Evolutionary conservation across 2,329 filamentous ascomycete species (phyloP).

Genomic region (Aspergillus novoparasiticus): DNA sequence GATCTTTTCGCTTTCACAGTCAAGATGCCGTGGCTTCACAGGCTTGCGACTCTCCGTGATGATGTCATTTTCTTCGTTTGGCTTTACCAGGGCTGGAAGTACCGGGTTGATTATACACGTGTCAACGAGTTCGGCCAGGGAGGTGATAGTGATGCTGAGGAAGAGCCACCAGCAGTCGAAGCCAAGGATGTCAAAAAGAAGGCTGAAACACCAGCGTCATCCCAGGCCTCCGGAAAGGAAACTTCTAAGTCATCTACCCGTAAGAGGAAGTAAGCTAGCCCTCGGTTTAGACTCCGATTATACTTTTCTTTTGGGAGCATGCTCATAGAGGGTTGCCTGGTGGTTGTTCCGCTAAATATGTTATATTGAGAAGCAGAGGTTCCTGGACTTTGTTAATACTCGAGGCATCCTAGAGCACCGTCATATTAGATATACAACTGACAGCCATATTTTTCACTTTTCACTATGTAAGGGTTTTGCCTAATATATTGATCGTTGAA

Average conservation of each 20-base stretch:
- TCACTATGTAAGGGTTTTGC: not conserved
- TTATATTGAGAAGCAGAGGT: not conserved
- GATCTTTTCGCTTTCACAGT: slow-evolving; percentile 98
- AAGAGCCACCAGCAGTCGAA: slow-evolving; percentile 39
- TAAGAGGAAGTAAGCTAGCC: slow-evolving; percentile 37
- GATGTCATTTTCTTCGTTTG: slow-evolving; percentile 99
- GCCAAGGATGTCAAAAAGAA: slow-evolving; percentile 10
- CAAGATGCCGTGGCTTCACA: slow-evolving; percentile 96
- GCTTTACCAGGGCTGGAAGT: slow-evolving; percentile 90
- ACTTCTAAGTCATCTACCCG: slow-evolving; percentile 31
- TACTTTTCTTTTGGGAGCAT: not conserved
- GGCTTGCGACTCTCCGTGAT: slow-evolving; percentile 87
- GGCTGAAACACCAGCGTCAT: slow-evolving; percentile 16
- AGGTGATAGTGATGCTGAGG: slow-evolving; percentile 78
- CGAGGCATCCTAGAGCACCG: not conserved
- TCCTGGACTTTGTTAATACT: not conserved
- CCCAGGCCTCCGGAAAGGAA: slow-evolving; percentile 34
- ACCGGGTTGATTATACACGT: slow-evolving; percentile 85
- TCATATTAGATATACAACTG: not conserved
- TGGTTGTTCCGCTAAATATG: not conserved
- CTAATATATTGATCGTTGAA: not conserved
- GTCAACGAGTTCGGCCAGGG: slow-evolving; percentile 99
- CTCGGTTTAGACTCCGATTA: not conserved
- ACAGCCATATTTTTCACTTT: not conserved
- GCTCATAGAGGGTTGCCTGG: not conserved